These are phyloP conservation scores for Didymella keratinophila DNA, from an alignment of 2,329 filamentous ascomycete species.

Conservation along the genomic window DNA sequence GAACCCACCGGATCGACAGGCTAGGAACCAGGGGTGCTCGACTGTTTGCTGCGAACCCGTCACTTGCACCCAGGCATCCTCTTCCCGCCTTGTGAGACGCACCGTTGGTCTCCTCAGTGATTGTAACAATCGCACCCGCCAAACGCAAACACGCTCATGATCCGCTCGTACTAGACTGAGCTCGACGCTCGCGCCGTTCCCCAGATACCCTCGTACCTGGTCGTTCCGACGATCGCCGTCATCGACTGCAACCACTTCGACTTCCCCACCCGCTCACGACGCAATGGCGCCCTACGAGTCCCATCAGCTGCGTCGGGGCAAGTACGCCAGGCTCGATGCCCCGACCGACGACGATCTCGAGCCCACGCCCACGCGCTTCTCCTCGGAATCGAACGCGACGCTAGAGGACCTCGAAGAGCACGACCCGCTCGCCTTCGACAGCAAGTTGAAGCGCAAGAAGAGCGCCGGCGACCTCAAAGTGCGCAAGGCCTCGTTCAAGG, in stretches of 20 bases:
- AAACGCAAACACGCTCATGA: slow-evolving; percentile 19
- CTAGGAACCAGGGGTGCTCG: slow-evolving; percentile 20
- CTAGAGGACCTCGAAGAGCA: slow-evolving; percentile 55
- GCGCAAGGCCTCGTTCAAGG: slow-evolving; percentile 43
- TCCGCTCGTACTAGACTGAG: slow-evolving; percentile 16
- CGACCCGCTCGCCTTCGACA: slow-evolving; percentile 56
- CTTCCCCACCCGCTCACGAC: neutral
- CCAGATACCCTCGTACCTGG: neutral
- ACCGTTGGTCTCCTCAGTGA: neutral
- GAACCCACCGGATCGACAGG: slow-evolving; percentile 11
- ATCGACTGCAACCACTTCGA: neutral
- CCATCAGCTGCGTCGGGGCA: slow-evolving; percentile 49
- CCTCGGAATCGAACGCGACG: slow-evolving; percentile 48
- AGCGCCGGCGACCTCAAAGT: slow-evolving; percentile 46
- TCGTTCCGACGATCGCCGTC: neutral
- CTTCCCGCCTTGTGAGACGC: slow-evolving; percentile 2
- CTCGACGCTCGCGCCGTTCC: slow-evolving; percentile 21
- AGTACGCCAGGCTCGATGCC: slow-evolving; percentile 49
- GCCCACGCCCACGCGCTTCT: slow-evolving; percentile 47
- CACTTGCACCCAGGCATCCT: neutral
- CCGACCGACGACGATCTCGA: slow-evolving; percentile 41
- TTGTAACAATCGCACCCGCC: slow-evolving; percentile 8
- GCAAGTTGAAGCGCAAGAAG: slow-evolving; percentile 53
- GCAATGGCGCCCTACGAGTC: slow-evolving; percentile 41
- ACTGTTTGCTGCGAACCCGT: slow-evolving; percentile 5